Evolutionary conservation across 2,329 filamentous ascomycete species (phyloP), one percentile per base, ranked within the genome.

Genomic region (Microdochium bolleyi): DNA sequence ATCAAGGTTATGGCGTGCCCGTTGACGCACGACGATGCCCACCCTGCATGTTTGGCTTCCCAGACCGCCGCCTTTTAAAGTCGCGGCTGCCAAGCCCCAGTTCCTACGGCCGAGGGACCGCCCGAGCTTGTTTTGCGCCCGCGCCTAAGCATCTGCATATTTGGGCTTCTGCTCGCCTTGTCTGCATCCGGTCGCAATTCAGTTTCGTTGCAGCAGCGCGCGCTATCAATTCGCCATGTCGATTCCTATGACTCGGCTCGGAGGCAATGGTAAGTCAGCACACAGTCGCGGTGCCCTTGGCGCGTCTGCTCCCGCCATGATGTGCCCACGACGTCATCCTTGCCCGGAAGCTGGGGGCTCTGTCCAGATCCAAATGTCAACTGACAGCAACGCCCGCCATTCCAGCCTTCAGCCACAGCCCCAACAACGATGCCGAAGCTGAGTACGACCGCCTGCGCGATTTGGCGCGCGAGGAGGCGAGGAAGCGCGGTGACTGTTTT

Each of bases 391-490:
- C 8, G 3, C 24, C 5, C 11, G 27, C 41, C 9, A 3, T 21
- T 21, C 41, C 66, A 92, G 89, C 87, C 70, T 89, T 92, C 75
- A 89, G 85, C 70, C 85, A 90, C 67, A 78, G 78, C 54, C 77
- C 84, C 60, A 82, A 81, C 64, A 74, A 74, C 60, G 79, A 85
- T 54, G 77, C 83, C 52, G 92, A 97, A 75, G 83, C 79, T 60
- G 92, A 97, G 73, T 97, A 97, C 71, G 92, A 97, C 67, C 88
- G 89, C 52, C 80, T 97, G 48, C 89, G 94, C 63, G 85, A 87
- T 60, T 79, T 92, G 19, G 94, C 92, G 19, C 84, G 89, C 57
- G 78, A 84, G 62, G 92, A 96, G 76, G 89, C 87, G 54, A 74
- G 78, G 51, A 89, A 94, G 73, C 87, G 89, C 60, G 82, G 82